A percentile compares a stretch with the other conserved stretches of the same genome.
Conservation (phyloP, 441 rosid species). For the Euphorbia celastroides region DNA sequence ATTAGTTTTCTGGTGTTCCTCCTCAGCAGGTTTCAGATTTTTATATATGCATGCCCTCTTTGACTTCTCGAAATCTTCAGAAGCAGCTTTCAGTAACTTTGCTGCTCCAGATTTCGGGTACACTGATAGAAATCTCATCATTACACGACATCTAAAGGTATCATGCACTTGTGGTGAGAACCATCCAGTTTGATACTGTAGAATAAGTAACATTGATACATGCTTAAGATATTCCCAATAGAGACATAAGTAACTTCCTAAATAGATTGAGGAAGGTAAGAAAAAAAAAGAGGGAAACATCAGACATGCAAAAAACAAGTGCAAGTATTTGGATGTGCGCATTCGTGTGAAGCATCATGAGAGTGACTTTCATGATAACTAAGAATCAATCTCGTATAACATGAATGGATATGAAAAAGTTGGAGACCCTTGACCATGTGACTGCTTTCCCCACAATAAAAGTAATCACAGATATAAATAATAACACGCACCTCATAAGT, state of each 20-base stretch:
- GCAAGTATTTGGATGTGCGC: background rate
- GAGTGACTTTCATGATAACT: background rate
- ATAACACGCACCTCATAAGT: background rate
- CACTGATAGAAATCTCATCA: constrained; percentile 73
- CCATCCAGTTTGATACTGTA: constrained; percentile 89
- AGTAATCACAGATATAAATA: background rate
- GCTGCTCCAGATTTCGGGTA: constrained; percentile 70
- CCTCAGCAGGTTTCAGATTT: constrained; percentile 40
- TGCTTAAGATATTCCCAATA: constrained; percentile 7
- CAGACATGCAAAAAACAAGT: background rate
- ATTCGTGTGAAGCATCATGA: background rate
- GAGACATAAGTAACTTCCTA: background rate
- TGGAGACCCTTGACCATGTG: background rate
- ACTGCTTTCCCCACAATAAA: background rate
- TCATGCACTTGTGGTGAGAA: constrained; percentile 65
- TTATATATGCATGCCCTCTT: constrained; percentile 47
- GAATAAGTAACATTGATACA: constrained; percentile 25
- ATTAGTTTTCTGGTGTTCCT: constrained; percentile 32
- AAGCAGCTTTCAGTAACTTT: constrained; percentile 59
- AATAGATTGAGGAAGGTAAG: background rate
- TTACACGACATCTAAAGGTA: constrained; percentile 66
- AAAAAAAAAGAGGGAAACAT: background rate
- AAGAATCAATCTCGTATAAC: background rate
- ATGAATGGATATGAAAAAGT: background rate
- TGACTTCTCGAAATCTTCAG: constrained; percentile 74